phyloP scores from a whole-genome alignment of 495 filamentous ascomycete genomes.

The Amorphotheca resinae region DNA sequence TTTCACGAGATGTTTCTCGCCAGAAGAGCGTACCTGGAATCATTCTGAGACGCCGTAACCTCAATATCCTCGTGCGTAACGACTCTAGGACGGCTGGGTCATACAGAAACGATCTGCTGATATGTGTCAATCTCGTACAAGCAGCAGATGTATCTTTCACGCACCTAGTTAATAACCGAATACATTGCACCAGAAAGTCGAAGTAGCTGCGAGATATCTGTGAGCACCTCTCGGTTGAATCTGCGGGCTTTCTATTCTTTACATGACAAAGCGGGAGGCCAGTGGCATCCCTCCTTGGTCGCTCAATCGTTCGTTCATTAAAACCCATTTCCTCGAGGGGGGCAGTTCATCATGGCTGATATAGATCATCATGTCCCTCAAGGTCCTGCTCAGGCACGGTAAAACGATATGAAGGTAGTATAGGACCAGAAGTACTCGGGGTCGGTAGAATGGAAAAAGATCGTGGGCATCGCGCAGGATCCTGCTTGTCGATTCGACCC shows the following conservation, averaged over 20 bases:
- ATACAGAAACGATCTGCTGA: constrained; percentile 35
- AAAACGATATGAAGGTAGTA: constrained; percentile 40
- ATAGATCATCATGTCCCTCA: constrained; percentile 37
- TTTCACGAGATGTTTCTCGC: neutral
- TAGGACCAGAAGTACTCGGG: constrained; percentile 33
- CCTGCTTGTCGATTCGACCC: constrained; percentile 24
- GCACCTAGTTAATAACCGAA: constrained; percentile 30
- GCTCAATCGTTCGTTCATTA: constrained; percentile 30
- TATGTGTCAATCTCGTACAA: constrained; percentile 8
- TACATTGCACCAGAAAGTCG: constrained; percentile 34
- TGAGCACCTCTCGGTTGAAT: neutral
- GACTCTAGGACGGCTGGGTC: constrained; percentile 38
- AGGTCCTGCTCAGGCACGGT: constrained; percentile 34
- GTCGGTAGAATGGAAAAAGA: constrained; percentile 34
- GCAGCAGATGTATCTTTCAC: constrained; percentile 10
- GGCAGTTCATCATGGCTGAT: constrained; percentile 35
- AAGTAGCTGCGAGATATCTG: constrained; percentile 16
- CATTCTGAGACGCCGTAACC: constrained; percentile 24
- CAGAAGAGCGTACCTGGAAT: constrained; percentile 18
- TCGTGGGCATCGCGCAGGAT: constrained; percentile 39
- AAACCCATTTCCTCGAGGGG: constrained; percentile 35
- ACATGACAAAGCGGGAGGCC: constrained; percentile 38
- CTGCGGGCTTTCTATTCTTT: constrained; percentile 12
- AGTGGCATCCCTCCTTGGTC: constrained; percentile 35
- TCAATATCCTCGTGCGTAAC: constrained; percentile 31